These are phyloP conservation scores for Aspergillus chevalieri DNA, from an alignment of 2,329 filamentous ascomycete species.

Conservation along the genomic window DNA sequence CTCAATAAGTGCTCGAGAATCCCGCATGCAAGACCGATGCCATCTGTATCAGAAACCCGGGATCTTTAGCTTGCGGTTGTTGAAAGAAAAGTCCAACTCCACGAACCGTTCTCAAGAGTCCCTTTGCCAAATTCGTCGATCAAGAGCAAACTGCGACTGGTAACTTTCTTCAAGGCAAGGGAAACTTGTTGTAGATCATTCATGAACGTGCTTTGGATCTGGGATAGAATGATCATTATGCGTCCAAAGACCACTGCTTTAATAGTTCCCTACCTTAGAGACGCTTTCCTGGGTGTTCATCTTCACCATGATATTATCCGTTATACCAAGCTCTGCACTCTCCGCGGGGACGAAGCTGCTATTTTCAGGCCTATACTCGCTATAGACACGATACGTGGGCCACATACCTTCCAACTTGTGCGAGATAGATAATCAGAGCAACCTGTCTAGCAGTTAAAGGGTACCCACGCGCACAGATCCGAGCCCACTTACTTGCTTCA, in stretches of 20 bases:
- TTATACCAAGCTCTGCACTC: slow-evolving; percentile 70
- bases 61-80: neutral
- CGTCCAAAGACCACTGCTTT: neutral
- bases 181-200: slow-evolving; percentile 85
- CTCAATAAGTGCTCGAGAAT: slow-evolving; percentile 53
- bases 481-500: slow-evolving; percentile 62
- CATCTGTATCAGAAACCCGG: slow-evolving; percentile 40
- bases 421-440: slow-evolving; percentile 83
- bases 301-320: slow-evolving; percentile 85
- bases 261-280: slow-evolving; percentile 40
- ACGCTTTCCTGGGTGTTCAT: slow-evolving; percentile 69
- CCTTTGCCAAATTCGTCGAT: slow-evolving; percentile 86
- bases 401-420: slow-evolving; percentile 66
- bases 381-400: neutral
- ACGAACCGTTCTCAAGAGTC: slow-evolving; percentile 51
- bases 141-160: slow-evolving; percentile 71
- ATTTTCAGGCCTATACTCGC: slow-evolving; percentile 3
- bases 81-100: neutral
- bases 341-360: slow-evolving; percentile 77
- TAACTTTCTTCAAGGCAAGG: slow-evolving; percentile 67
- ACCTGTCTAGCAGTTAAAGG: slow-evolving; percentile 37
- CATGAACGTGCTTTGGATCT: slow-evolving; percentile 62
- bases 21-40: slow-evolving; percentile 58
- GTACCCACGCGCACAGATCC: neutral
- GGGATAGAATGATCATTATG: neutral